Evolutionary conservation across 345 rosid species (phyloP).

Genomic region (Chamaenerion angustifolium): DNA sequence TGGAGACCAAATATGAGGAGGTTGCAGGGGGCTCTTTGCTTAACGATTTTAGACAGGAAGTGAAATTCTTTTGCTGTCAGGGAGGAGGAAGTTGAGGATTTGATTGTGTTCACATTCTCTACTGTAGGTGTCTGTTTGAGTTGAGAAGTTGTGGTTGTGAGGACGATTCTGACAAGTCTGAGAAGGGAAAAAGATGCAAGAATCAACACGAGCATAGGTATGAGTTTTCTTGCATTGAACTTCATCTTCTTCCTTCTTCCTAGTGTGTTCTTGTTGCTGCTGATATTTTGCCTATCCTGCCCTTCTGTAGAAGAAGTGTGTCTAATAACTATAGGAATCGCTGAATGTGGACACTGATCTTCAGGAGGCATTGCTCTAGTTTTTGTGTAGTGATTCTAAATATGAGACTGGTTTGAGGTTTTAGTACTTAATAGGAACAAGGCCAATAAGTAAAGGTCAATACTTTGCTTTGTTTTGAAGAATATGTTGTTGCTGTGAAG

Average conservation of each 20-base stretch:
- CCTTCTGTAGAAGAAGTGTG: conserved; percentile 16
- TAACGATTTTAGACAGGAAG: conserved; percentile 34
- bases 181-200: conserved; percentile 48
- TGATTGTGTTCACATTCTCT: not conserved
- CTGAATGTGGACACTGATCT: conserved; percentile 22
- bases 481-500: too few species aligned
- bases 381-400: too few species aligned
- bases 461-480: too few species aligned
- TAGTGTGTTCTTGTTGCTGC: conserved; percentile 14
- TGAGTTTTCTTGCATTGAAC: conserved; percentile 32
- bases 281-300: conserved; percentile 3
- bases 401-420: too few species aligned
- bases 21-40: conserved; percentile 54
- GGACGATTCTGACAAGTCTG: conserved; percentile 39
- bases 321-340: conserved; percentile 25
- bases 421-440: too few species aligned
- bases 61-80: conserved; percentile 56
- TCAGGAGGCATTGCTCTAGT: conserved; percentile 56
- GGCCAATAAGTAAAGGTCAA: too few species aligned
- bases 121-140: conserved; percentile 15
- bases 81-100: conserved; percentile 11
- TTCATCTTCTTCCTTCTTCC: conserved; percentile 32
- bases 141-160: conserved; percentile 30
- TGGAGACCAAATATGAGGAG: conserved; percentile 66
- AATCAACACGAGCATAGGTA: conserved; percentile 48